Evolutionary conservation across 2,329 filamentous ascomycete species (phyloP).

Genomic region (Fusarium luffae): DNA sequence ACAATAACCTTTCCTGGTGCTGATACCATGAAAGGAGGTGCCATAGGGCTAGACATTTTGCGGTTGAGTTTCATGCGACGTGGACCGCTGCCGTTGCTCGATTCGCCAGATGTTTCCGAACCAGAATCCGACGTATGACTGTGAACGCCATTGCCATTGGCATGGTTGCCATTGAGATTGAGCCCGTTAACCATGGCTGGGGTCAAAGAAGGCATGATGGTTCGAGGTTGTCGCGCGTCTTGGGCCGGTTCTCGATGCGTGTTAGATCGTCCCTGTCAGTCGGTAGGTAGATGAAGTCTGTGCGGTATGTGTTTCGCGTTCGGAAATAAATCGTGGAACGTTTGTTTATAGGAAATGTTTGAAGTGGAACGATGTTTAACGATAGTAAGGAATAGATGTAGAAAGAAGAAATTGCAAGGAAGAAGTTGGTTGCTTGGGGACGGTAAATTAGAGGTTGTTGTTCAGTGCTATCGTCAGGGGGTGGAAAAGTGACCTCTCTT

Average conservation of each 20-base stretch:
- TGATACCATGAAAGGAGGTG: conserved; percentile 96
- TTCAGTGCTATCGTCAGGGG: conserved; percentile 35
- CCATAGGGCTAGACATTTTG: conserved; percentile 72
- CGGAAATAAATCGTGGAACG: neutral
- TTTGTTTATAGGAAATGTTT: neutral
- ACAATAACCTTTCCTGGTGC: conserved; percentile 98
- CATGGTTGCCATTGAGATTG: conserved; percentile 40
- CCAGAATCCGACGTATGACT: conserved; percentile 41
- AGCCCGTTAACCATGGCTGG: conserved; percentile 41
- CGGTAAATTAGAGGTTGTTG: conserved; percentile 37
- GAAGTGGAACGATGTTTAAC: conserved; percentile 14
- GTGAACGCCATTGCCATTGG: conserved; percentile 11
- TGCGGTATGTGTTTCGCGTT: conserved; percentile 5
- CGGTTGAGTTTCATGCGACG: conserved; percentile 58
- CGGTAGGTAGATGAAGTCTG: conserved; percentile 12
- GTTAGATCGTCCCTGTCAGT: conserved; percentile 11
- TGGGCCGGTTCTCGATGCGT: conserved; percentile 24
- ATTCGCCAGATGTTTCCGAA: conserved; percentile 43
- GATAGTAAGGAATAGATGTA: neutral
- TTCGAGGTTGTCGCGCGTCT: conserved; percentile 24
- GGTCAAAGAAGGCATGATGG: conserved; percentile 38
- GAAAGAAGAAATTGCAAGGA: conserved; percentile 10
- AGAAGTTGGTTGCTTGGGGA: conserved; percentile 20
- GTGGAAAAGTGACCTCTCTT: conserved; percentile 29
- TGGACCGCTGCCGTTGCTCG: conserved; percentile 51